Percentiles rank a stretch among this genome's conserved stretches.
Evolutionary conservation across 1,139 yeast species (phyloP).

Genomic region (Yamadazyma dushanensis): DNA sequence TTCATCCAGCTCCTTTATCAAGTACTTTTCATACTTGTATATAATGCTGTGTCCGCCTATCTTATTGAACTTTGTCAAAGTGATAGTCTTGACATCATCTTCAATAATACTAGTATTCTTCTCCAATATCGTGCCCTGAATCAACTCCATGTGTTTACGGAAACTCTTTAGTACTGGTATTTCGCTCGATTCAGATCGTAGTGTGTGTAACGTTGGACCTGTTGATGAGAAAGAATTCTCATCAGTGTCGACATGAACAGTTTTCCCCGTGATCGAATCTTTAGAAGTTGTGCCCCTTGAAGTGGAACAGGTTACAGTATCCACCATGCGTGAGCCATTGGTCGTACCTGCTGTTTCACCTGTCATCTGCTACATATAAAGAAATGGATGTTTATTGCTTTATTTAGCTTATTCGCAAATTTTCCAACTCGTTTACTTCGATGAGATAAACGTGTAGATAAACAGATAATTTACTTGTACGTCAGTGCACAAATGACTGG

Average conservation of each 20-base stretch:
- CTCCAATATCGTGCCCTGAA: conserved; percentile 3
- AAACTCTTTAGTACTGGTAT: not conserved
- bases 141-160: conserved; percentile 1
- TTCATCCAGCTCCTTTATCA: conserved; percentile 91
- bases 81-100: conserved; percentile 39
- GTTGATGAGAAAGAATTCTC: not conserved
- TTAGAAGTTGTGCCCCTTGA: too few relatives aligned
- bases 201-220: not conserved
- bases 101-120: conserved; percentile 5
- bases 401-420: conserved; percentile 4
- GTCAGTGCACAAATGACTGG: too few relatives aligned
- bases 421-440: conserved; percentile 3
- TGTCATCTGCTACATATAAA: conserved; percentile 1
- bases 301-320: too few relatives aligned
- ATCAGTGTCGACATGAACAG: too few relatives aligned
- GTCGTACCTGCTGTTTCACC: not conserved
- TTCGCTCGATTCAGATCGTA: not conserved
- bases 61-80: conserved; percentile 53
- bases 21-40: conserved; percentile 89
- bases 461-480: too few relatives aligned
- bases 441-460: conserved; percentile 5
- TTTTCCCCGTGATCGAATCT: too few relatives aligned
- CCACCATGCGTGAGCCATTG: not conserved
- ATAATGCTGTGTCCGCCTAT: conserved; percentile 99
- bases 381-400: not conserved